Percentiles rank a stretch among this genome's conserved stretches.
Conservation (phyloP, 2,329 filamentous ascomycete genomes). For the Fusarium algeriense region DNA sequence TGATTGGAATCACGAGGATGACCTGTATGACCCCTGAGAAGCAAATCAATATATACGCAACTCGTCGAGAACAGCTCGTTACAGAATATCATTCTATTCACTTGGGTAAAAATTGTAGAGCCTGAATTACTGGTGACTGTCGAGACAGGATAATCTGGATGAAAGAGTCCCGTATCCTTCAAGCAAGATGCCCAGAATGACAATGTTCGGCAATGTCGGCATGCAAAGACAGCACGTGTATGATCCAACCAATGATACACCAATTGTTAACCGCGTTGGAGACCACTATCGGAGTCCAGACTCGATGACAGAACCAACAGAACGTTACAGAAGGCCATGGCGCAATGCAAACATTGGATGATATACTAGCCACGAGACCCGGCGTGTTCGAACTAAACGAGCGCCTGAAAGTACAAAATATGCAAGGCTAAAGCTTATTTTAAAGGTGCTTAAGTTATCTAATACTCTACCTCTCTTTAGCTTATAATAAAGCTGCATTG, state of each 20-base stretch:
- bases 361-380: no score
- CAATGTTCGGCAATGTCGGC: neutral
- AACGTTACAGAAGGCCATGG: neutral
- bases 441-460: no score
- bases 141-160: no score
- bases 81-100: no score
- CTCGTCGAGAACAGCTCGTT: neutral
- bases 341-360: neutral
- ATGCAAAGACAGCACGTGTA: neutral
- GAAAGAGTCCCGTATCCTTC: accelerated
- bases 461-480: neutral
- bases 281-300: no score
- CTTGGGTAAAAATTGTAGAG: no score
- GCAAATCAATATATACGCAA: neutral
- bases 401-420: no score
- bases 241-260: neutral
- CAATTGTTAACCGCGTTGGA: neutral
- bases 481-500: neutral
- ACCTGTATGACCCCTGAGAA: neutral
- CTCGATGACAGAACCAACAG: neutral
- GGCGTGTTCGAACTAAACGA: accelerated
- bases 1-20: neutral
- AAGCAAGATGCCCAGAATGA: neutral
- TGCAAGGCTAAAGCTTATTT: neutral
- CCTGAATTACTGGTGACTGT: no score